phyloP scores from a whole-genome alignment of 176 grass and related monocot species.

The Zea luxurians region DNA sequence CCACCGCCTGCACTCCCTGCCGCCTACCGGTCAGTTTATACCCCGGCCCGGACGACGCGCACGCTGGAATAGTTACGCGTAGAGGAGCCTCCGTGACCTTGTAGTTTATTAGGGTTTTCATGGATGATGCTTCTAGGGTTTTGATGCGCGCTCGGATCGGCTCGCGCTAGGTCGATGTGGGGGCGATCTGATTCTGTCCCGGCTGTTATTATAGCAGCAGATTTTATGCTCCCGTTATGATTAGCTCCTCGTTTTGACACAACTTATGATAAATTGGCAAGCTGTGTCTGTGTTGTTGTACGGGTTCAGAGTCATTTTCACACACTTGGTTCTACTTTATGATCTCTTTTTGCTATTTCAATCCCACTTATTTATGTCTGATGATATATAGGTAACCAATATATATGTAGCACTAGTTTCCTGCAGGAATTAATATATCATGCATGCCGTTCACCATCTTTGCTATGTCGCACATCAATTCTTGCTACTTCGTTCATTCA shows the following conservation, averaged over 20 bases:
- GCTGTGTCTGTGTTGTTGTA: neutral
- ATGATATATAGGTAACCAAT: no score
- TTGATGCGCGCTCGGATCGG: constrained; percentile 30
- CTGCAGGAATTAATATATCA: neutral
- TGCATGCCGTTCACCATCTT: neutral
- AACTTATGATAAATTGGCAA: neutral
- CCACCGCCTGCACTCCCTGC: constrained; percentile 28
- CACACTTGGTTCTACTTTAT: neutral
- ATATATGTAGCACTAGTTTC: neutral
- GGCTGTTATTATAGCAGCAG: neutral
- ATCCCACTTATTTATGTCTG: neutral
- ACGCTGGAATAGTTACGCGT: neutral
- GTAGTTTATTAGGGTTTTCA: constrained; percentile 24
- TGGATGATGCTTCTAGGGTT: constrained; percentile 28
- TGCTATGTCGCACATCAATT: neutral
- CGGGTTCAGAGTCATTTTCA: neutral
- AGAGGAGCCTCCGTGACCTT: neutral
- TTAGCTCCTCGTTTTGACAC: neutral
- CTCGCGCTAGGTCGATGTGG: neutral
- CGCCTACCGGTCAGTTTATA: constrained; percentile 26
- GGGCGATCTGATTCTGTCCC: neutral
- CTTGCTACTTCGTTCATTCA: neutral
- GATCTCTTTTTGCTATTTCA: neutral
- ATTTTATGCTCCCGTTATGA: neutral
- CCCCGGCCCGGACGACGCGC: neutral